phyloP scores from a whole-genome alignment of 148 eudicot genomes.

The Salicornia ramosissima region DNA sequence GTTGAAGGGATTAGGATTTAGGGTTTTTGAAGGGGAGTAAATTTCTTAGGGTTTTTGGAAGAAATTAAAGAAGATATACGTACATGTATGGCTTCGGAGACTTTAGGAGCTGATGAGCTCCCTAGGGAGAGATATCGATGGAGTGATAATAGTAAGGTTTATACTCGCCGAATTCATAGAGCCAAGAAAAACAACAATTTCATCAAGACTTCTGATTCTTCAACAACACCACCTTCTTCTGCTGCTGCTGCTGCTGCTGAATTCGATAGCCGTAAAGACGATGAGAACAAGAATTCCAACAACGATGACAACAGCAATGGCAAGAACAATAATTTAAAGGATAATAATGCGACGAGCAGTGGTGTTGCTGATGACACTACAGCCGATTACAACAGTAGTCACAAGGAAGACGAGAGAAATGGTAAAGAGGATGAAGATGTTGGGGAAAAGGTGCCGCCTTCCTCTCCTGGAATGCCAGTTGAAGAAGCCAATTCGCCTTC shows the following conservation, averaged over 20 bases:
- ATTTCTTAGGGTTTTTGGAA: constrained; percentile 16
- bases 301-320: neutral
- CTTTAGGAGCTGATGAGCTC: constrained; percentile 34
- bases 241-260: neutral
- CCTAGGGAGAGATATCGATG: constrained; percentile 28
- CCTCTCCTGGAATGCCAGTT: constrained; percentile 13
- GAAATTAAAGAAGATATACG: neutral
- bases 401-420: neutral
- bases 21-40: constrained; percentile 27
- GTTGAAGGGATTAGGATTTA: constrained; percentile 7
- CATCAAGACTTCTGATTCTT: neutral
- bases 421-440: no score
- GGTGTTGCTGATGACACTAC: neutral
- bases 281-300: neutral
- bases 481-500: no score
- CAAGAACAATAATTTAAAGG: neutral
- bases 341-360: neutral
- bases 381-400: neutral
- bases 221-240: neutral
- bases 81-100: constrained; percentile 43
- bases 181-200: neutral
- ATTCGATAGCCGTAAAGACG: neutral
- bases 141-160: constrained; percentile 43
- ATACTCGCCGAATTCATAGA: constrained; percentile 25
- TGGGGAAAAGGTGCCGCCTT: neutral